Percentiles rank a stretch among this genome's conserved stretches.
Conservation (phyloP, 2,329 filamentous ascomycete species). For the Emergomyces africanus region DNA sequence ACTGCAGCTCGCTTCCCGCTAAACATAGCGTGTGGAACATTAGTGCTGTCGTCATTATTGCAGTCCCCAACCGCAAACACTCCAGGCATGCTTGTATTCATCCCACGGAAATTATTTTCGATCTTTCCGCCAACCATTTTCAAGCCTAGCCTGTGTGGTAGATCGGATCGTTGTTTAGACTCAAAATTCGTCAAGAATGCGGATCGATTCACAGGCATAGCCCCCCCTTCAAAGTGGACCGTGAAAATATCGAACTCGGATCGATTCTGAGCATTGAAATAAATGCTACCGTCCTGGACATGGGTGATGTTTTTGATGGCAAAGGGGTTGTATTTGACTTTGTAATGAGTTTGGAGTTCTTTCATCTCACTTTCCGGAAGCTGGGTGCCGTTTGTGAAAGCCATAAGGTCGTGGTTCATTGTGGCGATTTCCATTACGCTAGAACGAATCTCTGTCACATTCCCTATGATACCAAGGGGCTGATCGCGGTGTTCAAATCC, state of each 20-base stretch:
- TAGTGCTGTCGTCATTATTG: slow-evolving; percentile 48
- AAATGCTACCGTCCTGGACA: slow-evolving; percentile 22
- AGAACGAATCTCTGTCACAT: slow-evolving; percentile 32
- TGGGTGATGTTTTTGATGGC: slow-evolving; percentile 39
- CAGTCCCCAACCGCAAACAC: slow-evolving; percentile 49
- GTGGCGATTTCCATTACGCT: slow-evolving; percentile 42
- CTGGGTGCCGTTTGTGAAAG: slow-evolving; percentile 48
- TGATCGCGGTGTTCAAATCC: slow-evolving; percentile 50
- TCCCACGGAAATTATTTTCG: slow-evolving; percentile 31
- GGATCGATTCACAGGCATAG: slow-evolving; percentile 30
- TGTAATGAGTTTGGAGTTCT: slow-evolving; percentile 38
- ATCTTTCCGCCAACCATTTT: slow-evolving; percentile 34
- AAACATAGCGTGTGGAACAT: slow-evolving; percentile 49
- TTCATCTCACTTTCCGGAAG: slow-evolving; percentile 38
- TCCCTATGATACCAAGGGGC: slow-evolving; percentile 40
- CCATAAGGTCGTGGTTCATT: slow-evolving; percentile 43
- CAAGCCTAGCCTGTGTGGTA: slow-evolving; percentile 39
- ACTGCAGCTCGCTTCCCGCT: slow-evolving; percentile 47
- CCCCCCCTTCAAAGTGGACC: slow-evolving; percentile 39
- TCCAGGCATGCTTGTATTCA: slow-evolving; percentile 40
- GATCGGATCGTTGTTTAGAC: slow-evolving; percentile 34
- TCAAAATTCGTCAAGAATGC: slow-evolving; percentile 42
- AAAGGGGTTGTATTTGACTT: slow-evolving; percentile 44
- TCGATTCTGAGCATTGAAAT: slow-evolving; percentile 18
- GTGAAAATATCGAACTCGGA: slow-evolving; percentile 44